phyloP scores from a whole-genome alignment of 2,329 filamentous ascomycete species.

The Dendrostoma leiphaemia region DNA sequence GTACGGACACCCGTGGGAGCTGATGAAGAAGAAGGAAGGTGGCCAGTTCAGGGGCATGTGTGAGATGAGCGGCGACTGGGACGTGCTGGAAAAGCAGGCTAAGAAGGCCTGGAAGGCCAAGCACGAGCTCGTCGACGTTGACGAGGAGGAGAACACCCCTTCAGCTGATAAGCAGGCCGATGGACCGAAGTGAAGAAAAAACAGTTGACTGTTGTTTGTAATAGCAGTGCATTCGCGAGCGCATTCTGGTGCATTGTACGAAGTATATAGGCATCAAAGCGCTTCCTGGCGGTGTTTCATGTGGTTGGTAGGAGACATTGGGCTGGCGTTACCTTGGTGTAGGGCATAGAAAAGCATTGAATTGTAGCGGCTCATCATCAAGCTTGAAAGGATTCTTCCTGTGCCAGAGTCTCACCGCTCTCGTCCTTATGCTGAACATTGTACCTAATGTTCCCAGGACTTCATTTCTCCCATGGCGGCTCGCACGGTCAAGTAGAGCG shows the following conservation, averaged over 20 bases:
- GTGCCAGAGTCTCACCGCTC: too few species aligned
- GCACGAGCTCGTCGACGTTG: constrained; percentile 36
- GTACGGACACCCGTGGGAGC: constrained; percentile 83
- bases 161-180: too few species aligned
- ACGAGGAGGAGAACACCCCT: constrained; percentile 23
- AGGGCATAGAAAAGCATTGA: constrained; percentile 2
- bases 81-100: constrained; percentile 48
- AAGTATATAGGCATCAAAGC: neutral
- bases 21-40: constrained; percentile 65
- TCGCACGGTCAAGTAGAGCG: too few species aligned
- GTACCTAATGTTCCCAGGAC: too few species aligned
- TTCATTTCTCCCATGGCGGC: too few species aligned
- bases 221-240: neutral
- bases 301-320: neutral
- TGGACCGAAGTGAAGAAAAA: neutral
- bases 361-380: too few species aligned
- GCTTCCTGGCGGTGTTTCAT: neutral
- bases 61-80: constrained; percentile 60
- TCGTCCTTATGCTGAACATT: too few species aligned
- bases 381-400: too few species aligned
- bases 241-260: neutral
- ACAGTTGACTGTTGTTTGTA: neutral
- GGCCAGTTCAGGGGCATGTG: constrained; percentile 65
- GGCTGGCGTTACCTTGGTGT: neutral
- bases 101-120: constrained; percentile 49